Base-by-base conservation (phyloP, 768 basidiomycete genomes). In the Chlorophyllum brunneum region DNA sequence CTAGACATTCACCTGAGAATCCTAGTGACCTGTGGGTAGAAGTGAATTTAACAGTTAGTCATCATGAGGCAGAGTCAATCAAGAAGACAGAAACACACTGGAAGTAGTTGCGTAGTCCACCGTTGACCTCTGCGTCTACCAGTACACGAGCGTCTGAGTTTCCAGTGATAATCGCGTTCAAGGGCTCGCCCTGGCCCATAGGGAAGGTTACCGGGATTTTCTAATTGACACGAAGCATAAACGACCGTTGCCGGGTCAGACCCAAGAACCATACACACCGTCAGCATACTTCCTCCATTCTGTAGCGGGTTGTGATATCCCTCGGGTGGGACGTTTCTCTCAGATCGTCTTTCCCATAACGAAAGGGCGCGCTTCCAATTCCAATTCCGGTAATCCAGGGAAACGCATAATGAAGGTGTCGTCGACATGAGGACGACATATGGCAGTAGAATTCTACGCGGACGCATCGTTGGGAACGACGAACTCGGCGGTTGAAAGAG, bases 81-180 rank as follows among this genome's bases (percentile, higher is more conserved):
- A 42, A 33, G 40, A 24, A 23, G 26, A 24, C 10, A 34, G 4
- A 23, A 22, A 78, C 88, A 58, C 59, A 92, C 90, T 85, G 68
- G 63, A 83, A 88, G 69, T 86, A 95, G 63, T 94, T 95, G 33
- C 81, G 74, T 46, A 93, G 68, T 2, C 93, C 92, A 11, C 93
- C 93, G 42, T 86, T 65, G 2, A 62, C 59, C 58, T 80, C 64
- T 13, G 71, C 70, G 57, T 85, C 80, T 20, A 80, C 74, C 39
- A 93, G 76, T 1, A 95, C 87, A 4, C 67, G 72, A 3, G 74
- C 55, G 59, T 92, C 87, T 3, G 93, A 95, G 39, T 83, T 74
- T 7, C 78, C 87, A 20, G 88, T 85, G 18, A 97, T 70, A 60
- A 97, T 88, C 48, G 76, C 73, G 60, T 97, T 97, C 38, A 95